Conservation (phyloP, 495 filamentous ascomycete species). For the Aspergillus cavernicola region DNA sequence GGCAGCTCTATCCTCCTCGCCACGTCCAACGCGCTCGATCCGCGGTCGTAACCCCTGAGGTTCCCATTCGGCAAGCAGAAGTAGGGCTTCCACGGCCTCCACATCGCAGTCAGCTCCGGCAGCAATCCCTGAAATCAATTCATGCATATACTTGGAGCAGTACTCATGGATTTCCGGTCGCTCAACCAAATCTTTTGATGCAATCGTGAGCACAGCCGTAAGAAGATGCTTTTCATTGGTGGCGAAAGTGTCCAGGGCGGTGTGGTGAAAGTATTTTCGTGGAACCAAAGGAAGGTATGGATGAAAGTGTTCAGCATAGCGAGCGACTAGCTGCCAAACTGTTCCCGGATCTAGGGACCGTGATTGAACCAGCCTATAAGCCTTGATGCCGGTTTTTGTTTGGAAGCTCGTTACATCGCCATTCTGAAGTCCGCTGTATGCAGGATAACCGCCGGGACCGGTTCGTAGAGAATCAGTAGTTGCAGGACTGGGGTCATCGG, state of each 20-base stretch:
- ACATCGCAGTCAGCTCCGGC: conserved; percentile 58
- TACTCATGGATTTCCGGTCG: conserved; percentile 54
- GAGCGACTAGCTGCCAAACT: conserved; percentile 48
- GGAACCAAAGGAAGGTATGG: conserved; percentile 61
- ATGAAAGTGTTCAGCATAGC: conserved; percentile 56
- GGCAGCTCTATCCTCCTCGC: conserved; percentile 62
- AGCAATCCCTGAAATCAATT: conserved; percentile 55
- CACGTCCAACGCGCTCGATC: conserved; percentile 54
- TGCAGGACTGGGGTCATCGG: conserved; percentile 19
- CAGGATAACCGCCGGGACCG: conserved; percentile 21
- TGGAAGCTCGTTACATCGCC: conserved; percentile 29
- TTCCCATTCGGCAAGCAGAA: conserved; percentile 62
- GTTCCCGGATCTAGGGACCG: conserved; percentile 45
- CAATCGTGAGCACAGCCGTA: conserved; percentile 59
- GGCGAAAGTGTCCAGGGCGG: conserved; percentile 46
- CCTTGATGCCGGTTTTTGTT: conserved; percentile 33
- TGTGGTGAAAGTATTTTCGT: conserved; percentile 48
- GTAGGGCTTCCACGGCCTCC: conserved; percentile 60
- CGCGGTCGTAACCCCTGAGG: conserved; percentile 53
- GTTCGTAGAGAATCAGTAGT: conserved; percentile 22
- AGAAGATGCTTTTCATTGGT: conserved; percentile 55
- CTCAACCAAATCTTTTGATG: conserved; percentile 57
- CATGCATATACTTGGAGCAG: conserved; percentile 62
- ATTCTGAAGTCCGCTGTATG: conserved; percentile 29
- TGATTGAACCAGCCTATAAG: conserved; percentile 50